Evolutionary conservation across 306 rosid species (phyloP).

Genomic region (Casuarina cunninghamiana): DNA sequence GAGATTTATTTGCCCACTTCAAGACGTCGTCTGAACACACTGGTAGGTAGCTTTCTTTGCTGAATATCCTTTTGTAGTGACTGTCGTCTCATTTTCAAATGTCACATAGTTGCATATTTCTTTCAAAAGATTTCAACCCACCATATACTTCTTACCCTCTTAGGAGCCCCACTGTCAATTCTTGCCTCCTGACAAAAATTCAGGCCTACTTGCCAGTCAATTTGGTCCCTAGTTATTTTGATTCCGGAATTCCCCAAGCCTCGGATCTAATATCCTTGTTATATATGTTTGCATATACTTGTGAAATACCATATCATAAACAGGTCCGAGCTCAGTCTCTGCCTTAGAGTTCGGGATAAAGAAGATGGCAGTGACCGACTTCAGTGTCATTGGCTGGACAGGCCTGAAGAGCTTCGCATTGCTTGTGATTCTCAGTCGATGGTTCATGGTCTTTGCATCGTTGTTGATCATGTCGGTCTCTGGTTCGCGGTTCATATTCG

Average conservation of each 20-base stretch:
- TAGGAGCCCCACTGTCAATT: background rate
- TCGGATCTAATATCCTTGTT: too few relatives aligned
- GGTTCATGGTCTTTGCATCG: conserved; percentile 75
- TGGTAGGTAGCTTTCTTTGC: too few relatives aligned
- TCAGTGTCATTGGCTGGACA: conserved; percentile 1
- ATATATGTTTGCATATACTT: background rate
- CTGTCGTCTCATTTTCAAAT: background rate
- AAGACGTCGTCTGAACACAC: too few relatives aligned
- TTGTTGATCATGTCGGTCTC: conserved; percentile 58
- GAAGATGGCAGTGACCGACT: conserved; percentile 30
- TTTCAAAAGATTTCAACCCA: background rate
- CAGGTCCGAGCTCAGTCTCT: too few relatives aligned
- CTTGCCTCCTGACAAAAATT: background rate
- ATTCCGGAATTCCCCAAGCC: too few relatives aligned
- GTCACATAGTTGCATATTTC: background rate
- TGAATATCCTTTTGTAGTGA: too few relatives aligned
- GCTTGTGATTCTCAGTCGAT: conserved; percentile 52
- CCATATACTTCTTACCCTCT: background rate
- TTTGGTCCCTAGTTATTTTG: background rate
- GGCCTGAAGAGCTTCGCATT: conserved; percentile 23
- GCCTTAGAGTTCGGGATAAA: background rate
- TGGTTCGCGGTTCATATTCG: conserved; percentile 69
- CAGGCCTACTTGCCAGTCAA: background rate
- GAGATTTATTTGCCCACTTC: too few relatives aligned
- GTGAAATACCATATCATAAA: background rate